Evolutionary conservation across 2,329 filamentous ascomycete species (phyloP).

Genomic region (Diaporthe nobilis): DNA sequence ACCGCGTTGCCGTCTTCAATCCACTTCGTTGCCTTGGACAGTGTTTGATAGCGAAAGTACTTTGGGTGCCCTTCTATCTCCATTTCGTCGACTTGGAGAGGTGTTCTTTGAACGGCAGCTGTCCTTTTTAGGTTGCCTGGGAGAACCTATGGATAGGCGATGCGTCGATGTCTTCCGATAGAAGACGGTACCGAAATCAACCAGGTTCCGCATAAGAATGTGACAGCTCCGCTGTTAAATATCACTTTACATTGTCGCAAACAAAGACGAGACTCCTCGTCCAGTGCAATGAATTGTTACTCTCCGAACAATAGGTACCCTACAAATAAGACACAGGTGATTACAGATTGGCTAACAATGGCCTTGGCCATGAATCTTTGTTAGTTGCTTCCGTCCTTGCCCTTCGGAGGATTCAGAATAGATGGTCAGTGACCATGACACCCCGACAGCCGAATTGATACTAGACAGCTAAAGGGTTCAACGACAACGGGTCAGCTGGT

Average conservation of each 20-base stretch:
- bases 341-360: neutral
- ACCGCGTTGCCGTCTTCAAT: neutral
- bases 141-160: neutral
- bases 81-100: neutral
- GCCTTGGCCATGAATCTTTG: neutral
- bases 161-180: neutral
- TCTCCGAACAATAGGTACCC: neutral
- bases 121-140: neutral
- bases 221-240: neutral
- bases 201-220: neutral
- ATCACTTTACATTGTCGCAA: neutral
- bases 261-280: neutral
- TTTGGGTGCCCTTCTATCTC: neutral
- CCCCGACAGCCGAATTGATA: neutral
- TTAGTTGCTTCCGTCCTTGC: neutral
- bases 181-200: neutral
- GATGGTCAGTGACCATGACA: neutral
- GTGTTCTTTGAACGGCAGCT: neutral
- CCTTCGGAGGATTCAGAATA: neutral
- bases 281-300: neutral
- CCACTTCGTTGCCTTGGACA: neutral
- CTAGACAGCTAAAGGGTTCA: neutral
- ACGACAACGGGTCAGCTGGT: neutral
- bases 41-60: neutral
- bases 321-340: neutral